Conservation (phyloP, 2,329 filamentous ascomycete genomes). For the Clarireedia monteithiana region DNA sequence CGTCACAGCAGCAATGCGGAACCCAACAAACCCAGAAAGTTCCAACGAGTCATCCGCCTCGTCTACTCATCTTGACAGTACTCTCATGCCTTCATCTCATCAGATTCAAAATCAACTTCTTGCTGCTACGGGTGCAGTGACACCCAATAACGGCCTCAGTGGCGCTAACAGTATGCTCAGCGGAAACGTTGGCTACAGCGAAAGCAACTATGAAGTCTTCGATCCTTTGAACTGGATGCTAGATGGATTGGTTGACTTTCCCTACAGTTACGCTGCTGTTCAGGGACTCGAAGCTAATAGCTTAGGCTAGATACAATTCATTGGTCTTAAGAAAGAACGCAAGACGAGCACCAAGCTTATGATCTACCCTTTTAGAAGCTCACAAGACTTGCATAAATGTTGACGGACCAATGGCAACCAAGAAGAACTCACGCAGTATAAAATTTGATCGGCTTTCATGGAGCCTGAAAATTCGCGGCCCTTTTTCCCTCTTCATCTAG, state of each 20-base stretch:
- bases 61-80: conserved; percentile 56
- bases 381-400: too few relatives aligned
- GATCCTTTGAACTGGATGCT: conserved; percentile 92
- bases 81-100: conserved; percentile 39
- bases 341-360: not conserved
- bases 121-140: conserved; percentile 16
- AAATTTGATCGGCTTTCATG: too few relatives aligned
- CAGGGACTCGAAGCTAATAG: conserved; percentile 36
- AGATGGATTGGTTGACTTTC: conserved; percentile 76
- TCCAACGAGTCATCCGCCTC: conserved; percentile 64
- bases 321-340: not conserved
- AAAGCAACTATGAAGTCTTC: conserved; percentile 77
- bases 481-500: too few relatives aligned
- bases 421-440: too few relatives aligned
- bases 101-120: conserved; percentile 23
- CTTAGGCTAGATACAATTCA: conserved; percentile 11
- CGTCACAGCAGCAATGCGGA: conserved; percentile 60
- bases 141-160: conserved; percentile 21
- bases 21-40: conserved; percentile 79
- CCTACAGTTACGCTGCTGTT: conserved; percentile 56
- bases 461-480: too few relatives aligned
- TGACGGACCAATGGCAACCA: too few relatives aligned
- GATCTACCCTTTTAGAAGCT: not conserved
- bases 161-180: conserved; percentile 18
- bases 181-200: conserved; percentile 44